A percentile compares a stretch with the other conserved stretches of the same genome.
Conservation (phyloP, 2,329 filamentous ascomycete genomes). For the Proliferodiscus dingleyae region DNA sequence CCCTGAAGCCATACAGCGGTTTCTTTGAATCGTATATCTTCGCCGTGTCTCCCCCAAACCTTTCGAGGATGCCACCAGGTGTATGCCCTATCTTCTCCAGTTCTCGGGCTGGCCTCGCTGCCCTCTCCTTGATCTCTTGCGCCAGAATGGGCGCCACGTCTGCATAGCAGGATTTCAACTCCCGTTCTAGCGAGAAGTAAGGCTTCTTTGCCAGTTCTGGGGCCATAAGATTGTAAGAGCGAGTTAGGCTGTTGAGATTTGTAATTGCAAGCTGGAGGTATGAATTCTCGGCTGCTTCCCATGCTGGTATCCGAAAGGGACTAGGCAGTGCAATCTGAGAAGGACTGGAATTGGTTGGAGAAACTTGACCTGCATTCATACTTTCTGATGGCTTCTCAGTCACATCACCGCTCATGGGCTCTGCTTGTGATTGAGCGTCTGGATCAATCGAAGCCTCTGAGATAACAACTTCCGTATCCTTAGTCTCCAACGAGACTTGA, state of each 20-base stretch:
- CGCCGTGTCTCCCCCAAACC: conserved; percentile 50
- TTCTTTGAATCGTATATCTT: conserved; percentile 69
- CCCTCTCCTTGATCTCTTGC: conserved; percentile 66
- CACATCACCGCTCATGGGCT: no score
- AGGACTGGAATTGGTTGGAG: conserved; percentile 16
- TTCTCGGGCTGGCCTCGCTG: conserved; percentile 41
- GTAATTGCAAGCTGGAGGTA: conserved; percentile 74
- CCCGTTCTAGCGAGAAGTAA: conserved; percentile 79
- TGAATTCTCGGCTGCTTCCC: conserved; percentile 65
- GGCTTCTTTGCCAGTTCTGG: conserved; percentile 89
- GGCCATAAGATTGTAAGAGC: conserved; percentile 93
- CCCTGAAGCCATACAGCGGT: conserved; percentile 76
- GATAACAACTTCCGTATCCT: conserved; percentile 6
- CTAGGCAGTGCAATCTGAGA: conserved; percentile 36
- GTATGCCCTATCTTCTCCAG: conserved; percentile 39
- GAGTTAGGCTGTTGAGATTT: conserved; percentile 72
- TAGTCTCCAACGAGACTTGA: conserved; percentile 17
- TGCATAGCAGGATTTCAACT: conserved; percentile 75
- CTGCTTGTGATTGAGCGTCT: conserved; percentile 3
- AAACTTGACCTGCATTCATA: no score
- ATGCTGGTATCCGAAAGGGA: conserved; percentile 74
- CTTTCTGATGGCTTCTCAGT: no score
- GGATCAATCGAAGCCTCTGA: conserved; percentile 3
- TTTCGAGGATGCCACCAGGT: conserved; percentile 54
- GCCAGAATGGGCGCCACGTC: conserved; percentile 78